phyloP scores from a whole-genome alignment of 2,329 filamentous ascomycete genomes.

The Diaporthe ilicicola region DNA sequence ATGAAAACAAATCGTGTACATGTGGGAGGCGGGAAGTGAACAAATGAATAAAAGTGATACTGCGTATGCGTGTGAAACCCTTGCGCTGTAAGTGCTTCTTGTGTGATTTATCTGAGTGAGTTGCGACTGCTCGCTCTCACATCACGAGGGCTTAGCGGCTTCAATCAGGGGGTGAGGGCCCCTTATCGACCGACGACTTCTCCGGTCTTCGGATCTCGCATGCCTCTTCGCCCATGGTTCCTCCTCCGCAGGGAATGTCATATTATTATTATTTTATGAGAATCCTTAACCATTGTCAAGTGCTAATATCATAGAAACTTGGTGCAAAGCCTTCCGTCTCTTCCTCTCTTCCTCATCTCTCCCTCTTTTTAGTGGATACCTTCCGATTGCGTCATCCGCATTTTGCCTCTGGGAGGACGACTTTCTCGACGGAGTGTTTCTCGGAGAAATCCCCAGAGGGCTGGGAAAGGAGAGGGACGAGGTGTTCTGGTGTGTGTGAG shows the following conservation, averaged over 20 bases:
- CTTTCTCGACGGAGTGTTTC: neutral
- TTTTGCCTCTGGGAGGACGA: no score
- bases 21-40: neutral
- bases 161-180: neutral
- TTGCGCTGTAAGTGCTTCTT: neutral
- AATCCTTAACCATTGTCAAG: no score
- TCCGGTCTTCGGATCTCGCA: slow-evolving; percentile 22
- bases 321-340: neutral
- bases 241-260: neutral
- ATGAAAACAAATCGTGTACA: neutral
- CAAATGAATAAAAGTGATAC: neutral
- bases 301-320: no score
- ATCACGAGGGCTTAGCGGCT: neutral
- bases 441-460: neutral
- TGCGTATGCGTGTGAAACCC: neutral
- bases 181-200: slow-evolving; percentile 1
- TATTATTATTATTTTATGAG: no score
- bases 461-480: neutral
- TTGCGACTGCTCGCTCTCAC: neutral
- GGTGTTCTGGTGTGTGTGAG: neutral
- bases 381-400: slow-evolving; percentile 8
- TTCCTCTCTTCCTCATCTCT: neutral
- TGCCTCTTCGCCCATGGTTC: no score
- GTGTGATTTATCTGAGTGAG: neutral
- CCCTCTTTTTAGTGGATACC: neutral